These are phyloP conservation scores for Solanum corneliomulleri DNA, from an alignment of 257 asterid genomes.

Conservation along the genomic window DNA sequence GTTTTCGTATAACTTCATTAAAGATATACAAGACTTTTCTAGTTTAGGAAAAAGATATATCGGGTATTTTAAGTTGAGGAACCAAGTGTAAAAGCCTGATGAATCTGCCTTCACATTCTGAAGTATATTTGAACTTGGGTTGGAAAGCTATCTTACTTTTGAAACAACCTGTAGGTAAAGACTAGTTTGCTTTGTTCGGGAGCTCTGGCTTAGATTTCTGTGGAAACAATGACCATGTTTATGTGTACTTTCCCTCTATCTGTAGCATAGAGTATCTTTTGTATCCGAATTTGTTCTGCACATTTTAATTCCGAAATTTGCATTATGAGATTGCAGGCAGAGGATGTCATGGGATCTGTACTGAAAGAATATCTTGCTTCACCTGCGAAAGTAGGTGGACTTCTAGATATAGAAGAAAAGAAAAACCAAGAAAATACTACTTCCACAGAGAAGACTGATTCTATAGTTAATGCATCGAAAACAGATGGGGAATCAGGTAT, in stretches of 20 bases:
- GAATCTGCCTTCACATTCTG: neutral
- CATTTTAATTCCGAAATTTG: neutral
- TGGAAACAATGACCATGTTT: neutral
- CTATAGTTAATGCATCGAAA: slow-evolving; percentile 14
- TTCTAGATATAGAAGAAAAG: slow-evolving; percentile 11
- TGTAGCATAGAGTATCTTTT: neutral
- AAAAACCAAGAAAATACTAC: slow-evolving; percentile 15
- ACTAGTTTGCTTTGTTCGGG: neutral
- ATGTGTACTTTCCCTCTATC: neutral
- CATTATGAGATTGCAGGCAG: slow-evolving; percentile 50
- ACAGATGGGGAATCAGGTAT: slow-evolving; percentile 16
- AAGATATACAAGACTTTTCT: neutral
- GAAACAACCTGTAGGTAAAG: neutral
- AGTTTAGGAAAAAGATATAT: neutral
- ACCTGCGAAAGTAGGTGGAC: slow-evolving; percentile 36
- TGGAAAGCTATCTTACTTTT: neutral
- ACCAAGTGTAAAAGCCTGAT: neutral
- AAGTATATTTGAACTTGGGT: neutral
- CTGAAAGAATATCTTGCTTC: slow-evolving; percentile 67
- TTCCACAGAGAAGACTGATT: slow-evolving; percentile 18
- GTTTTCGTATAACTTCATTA: neutral
- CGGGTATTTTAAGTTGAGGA: neutral
- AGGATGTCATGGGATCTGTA: slow-evolving; percentile 75
- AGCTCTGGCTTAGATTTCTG: neutral
- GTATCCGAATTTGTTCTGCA: neutral